Conservation (phyloP, 768 basidiomycete genomes). For the Inosperma sp. region DNA sequence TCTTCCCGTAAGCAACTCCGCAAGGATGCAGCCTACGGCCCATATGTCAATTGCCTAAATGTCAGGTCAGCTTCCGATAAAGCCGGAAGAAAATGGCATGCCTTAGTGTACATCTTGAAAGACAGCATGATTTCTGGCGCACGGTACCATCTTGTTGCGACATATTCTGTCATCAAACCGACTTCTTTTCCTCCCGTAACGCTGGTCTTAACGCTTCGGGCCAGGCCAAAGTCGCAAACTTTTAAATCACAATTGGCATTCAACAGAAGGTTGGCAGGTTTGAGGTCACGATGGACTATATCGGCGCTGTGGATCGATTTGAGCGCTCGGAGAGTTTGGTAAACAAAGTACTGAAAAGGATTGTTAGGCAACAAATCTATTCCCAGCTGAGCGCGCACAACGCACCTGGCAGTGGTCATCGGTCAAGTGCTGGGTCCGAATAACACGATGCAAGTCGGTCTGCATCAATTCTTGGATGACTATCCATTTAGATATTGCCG, state of each 20-base stretch:
- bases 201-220: constrained; percentile 58
- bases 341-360: constrained; percentile 67
- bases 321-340: constrained; percentile 80
- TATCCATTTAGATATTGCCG: constrained; percentile 24
- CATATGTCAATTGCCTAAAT: constrained; percentile 60
- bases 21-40: constrained; percentile 72
- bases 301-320: constrained; percentile 88
- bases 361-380: constrained; percentile 9
- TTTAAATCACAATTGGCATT: constrained; percentile 90
- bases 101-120: constrained; percentile 85
- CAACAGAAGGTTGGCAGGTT: constrained; percentile 83
- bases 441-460: constrained; percentile 87
- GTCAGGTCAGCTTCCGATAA: constrained; percentile 2
- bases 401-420: constrained; percentile 84
- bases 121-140: constrained; percentile 94
- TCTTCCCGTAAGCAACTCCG: constrained; percentile 75
- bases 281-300: constrained; percentile 73
- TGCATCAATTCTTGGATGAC: constrained; percentile 88
- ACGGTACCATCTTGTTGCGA: constrained; percentile 90
- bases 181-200: constrained; percentile 54
- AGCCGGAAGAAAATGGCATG: constrained; percentile 18
- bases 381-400: constrained; percentile 36
- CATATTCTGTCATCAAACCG: constrained; percentile 77
- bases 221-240: constrained; percentile 86
- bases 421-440: constrained; percentile 82